Conservation (phyloP, 768 basidiomycete species). For the Lactarius psammicola region DNA sequence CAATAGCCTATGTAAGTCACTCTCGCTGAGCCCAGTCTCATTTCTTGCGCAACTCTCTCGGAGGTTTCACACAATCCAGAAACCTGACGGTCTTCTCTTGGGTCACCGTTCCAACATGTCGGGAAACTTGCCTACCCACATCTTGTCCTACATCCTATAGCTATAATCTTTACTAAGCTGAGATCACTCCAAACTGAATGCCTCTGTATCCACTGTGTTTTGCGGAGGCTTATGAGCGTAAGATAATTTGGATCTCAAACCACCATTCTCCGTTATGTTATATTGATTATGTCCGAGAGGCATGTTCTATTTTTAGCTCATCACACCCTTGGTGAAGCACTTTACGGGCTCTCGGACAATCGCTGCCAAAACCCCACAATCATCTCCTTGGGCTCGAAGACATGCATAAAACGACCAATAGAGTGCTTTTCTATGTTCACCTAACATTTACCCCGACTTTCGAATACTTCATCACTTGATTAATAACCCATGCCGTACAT, state of each 20-base stretch:
- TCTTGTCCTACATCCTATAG: no score
- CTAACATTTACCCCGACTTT: not conserved
- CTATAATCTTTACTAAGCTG: not conserved
- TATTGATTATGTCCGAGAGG: not conserved
- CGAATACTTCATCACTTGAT: not conserved
- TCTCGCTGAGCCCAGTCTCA: not conserved
- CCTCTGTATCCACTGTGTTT: not conserved
- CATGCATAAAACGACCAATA: not conserved
- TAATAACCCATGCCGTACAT: not conserved
- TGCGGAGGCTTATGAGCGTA: no score
- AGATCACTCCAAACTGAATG: not conserved
- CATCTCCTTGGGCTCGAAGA: slow-evolving; percentile 2
- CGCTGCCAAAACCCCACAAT: slow-evolving; percentile 5
- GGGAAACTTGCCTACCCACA: not conserved
- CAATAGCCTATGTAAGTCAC: not conserved
- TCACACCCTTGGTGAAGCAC: not conserved
- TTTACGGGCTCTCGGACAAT: not conserved
- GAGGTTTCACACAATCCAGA: not conserved
- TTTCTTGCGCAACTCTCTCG: not conserved
- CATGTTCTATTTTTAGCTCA: not conserved
- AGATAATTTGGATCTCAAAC: no score
- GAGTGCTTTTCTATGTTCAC: not conserved
- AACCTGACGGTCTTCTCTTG: not conserved
- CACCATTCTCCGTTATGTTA: not conserved
- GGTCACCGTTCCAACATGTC: not conserved